A percentile compares a stretch with the other conserved stretches of the same genome.
Conservation (phyloP, 2,329 filamentous ascomycete genomes). For the Verticillium isaacii region DNA sequence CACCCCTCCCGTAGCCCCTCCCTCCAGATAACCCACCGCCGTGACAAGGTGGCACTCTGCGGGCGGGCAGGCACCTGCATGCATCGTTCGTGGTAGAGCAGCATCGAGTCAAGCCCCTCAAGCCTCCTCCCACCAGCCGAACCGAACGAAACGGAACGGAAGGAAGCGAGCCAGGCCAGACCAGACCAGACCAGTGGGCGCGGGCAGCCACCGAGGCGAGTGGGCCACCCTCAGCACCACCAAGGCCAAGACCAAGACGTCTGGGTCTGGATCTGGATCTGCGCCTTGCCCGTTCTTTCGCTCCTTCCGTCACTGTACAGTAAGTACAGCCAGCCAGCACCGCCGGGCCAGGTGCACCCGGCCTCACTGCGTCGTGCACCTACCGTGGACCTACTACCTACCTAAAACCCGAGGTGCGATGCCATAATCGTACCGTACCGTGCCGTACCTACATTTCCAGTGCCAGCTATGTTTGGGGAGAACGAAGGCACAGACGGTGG, state of each 20-base stretch:
- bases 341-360: neutral
- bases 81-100: neutral
- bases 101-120: neutral
- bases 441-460: too few relatives aligned
- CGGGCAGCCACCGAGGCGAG: neutral
- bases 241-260: neutral
- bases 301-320: neutral
- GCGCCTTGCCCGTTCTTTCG: neutral
- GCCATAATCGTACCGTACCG: too few relatives aligned
- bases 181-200: neutral
- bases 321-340: neutral
- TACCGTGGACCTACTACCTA: neutral
- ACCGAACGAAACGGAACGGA: neutral
- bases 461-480: too few relatives aligned
- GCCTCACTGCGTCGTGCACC: neutral
- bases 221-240: neutral
- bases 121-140: neutral
- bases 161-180: neutral
- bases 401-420: too few relatives aligned
- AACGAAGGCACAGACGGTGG: neutral
- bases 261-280: neutral
- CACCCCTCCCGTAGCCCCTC: too few relatives aligned
- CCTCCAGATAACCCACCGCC: too few relatives aligned
- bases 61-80: neutral
- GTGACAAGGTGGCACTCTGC: too few relatives aligned